Evolutionary conservation across 2,329 filamentous ascomycete species (phyloP), one percentile per base, ranked within the genome.

Genomic region (Ascochyta viciae-villosae): DNA sequence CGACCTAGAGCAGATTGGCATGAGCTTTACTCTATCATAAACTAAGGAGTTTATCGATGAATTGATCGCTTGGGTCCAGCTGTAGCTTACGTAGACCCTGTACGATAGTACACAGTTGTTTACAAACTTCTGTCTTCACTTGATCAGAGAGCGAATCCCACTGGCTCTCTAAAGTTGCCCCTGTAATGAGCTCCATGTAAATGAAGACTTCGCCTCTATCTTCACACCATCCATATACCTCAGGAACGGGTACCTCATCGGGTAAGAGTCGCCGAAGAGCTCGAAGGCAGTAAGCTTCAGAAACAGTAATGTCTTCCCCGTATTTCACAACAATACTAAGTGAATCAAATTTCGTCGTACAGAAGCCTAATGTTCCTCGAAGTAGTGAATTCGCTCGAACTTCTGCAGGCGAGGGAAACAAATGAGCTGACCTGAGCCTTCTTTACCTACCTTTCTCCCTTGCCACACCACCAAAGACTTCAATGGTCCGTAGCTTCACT

Each of bases 201-300:
- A 75, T 67, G 39, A 64, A 74, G 12, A 52, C 60, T 34, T 67
- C 45, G 16, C 53, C 44, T n/a, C 65, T 61, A 76, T n/a, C 73
- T 69, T 55, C 70, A 75, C 45, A 15, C 65, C 62, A 76, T 8
- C 74, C 70, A 55, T 73, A 76, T 19, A 77, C 54, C 54, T 76
- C 70, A n/a, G 74, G 74, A 26, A 76, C 73, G 8, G 73, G 74
- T 23, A 76, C 63, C 19, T 50, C 37, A 37, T 50, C 22, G 9
- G 46, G 46, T 35, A 50, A 50, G 24, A 41, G 46, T 42, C 19
- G 26, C 35, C 27, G 37, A 41, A 50, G 26, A 42, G 37, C 46
- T 42, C 6, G 27, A 41, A 50, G 46, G 46, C 46, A 50, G 26
- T 50, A 8, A 42, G 46, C 46, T 41, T 50, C 37, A 23, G 46